Base-by-base conservation (phyloP, 2,329 filamentous ascomycete species). In the Trichoderma brevicompactum region DNA sequence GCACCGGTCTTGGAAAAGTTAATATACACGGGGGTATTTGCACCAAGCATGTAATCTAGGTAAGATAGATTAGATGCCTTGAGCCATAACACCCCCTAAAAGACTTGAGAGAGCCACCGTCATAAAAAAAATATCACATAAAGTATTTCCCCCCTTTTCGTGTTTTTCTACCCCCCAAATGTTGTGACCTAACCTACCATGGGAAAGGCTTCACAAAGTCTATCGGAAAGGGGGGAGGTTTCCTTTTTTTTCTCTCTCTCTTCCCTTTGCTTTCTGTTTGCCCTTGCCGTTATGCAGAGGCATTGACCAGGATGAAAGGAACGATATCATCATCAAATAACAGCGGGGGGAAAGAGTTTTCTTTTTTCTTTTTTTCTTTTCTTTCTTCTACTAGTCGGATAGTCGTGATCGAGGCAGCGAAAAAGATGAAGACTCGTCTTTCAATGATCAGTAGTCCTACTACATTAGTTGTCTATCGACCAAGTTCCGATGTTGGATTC, bases 341-440 rank as follows among this genome's bases (percentile, higher is more conserved):
- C n/a, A 34, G 44, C 53, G 28, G 40, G 60, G 65, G 67, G 36
- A 60, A 49, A 15, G 38, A 19, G 48, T 15, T 53, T 53, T 58
- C 17, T 13, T 50, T 36, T 23, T 43, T 28, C 2, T 50, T 46
- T 32, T 46, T 50, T 50, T 44, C 17, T 52, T 53, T 40, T 50
- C 13, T 23, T 34, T 17, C 41, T 53, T 15, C 10, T 70, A 38
- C 69, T 76, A 74, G 69, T 76, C 74, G 74, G 72, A 76, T 70
- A 75, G 69, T 54, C n/a, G 50, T 54, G 28, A 19, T n/a, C 15
- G 36, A 44, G 61, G 67, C 64, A 66, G 69, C 64, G 66, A 68
- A 69, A 69, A 55, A 54, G 68, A 65, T 64, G 66, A 69, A 65
- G 67, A 69, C 63, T 58, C 65, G 67, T 65, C 46, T 68, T 48